These are phyloP conservation scores for Agrocybe chaxingu DNA, from an alignment of 768 basidiomycete species.

Conservation along the genomic window DNA sequence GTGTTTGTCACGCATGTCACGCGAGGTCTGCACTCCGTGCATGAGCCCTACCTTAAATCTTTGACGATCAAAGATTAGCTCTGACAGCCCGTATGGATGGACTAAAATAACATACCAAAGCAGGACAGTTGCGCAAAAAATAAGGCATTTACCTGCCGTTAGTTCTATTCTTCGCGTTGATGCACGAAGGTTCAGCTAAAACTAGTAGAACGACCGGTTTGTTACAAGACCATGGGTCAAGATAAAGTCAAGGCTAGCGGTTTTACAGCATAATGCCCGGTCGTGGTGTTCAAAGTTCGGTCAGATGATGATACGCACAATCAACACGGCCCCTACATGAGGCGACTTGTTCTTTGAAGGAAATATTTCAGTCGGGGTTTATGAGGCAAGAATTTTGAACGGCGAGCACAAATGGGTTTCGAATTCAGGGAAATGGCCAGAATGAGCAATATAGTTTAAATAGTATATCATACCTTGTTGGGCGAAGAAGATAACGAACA, in stretches of 20 bases:
- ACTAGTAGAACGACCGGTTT: slow-evolving; percentile 3
- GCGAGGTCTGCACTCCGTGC: too few relatives aligned
- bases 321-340: slow-evolving; percentile 9
- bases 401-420: slow-evolving; percentile 6
- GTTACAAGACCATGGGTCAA: slow-evolving; percentile 12
- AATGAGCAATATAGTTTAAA: slow-evolving; percentile 9
- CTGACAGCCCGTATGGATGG: not conserved
- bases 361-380: slow-evolving; percentile 8
- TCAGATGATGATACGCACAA: slow-evolving; percentile 15
- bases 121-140: slow-evolving; percentile 1
- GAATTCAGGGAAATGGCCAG: slow-evolving; percentile 8
- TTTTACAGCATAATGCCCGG: slow-evolving; percentile 13
- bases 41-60: too few relatives aligned
- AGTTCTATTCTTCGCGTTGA: slow-evolving; percentile 4
- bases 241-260: slow-evolving; percentile 11
- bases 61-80: not conserved
- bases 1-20: too few relatives aligned
- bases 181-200: slow-evolving; percentile 8
- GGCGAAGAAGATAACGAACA: slow-evolving; percentile 6
- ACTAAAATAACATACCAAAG: slow-evolving; percentile 9
- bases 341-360: not conserved
- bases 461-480: slow-evolving; percentile 7
- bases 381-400: slow-evolving; percentile 8
- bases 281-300: slow-evolving; percentile 5
- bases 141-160: slow-evolving; percentile 3